phyloP scores from a whole-genome alignment of 139 green algal species.

The Coccomyxa sp. region DNA sequence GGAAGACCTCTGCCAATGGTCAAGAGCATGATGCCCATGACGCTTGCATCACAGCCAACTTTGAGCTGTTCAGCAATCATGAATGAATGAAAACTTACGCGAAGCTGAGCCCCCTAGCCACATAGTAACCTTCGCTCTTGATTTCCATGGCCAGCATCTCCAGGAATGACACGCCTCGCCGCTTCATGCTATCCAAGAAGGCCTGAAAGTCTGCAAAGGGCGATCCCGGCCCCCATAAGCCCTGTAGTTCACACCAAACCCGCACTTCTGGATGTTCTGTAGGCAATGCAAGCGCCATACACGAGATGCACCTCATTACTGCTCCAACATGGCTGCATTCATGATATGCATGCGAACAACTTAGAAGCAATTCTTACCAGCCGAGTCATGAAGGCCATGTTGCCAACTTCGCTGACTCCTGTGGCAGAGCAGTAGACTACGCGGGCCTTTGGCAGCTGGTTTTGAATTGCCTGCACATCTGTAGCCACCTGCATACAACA shows the following conservation, averaged over 20 bases:
- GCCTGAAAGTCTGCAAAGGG: constrained; percentile 43
- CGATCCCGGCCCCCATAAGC: constrained; percentile 70
- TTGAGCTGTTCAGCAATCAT: too few species aligned
- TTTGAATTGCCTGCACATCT: constrained; percentile 69
- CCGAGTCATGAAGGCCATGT: constrained; percentile 70
- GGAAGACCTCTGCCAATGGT: too few species aligned
- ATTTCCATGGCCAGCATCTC: constrained; percentile 86
- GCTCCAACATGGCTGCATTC: not conserved
- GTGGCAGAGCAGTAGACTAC: constrained; percentile 83
- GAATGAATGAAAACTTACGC: not conserved
- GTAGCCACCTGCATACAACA: constrained; percentile 36
- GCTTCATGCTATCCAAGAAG: constrained; percentile 76
- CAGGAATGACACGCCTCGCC: constrained; percentile 50
- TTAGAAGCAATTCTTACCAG: not conserved
- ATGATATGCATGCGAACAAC: not conserved
- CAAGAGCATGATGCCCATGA: too few species aligned
- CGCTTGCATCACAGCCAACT: too few species aligned
- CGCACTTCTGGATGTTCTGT: not conserved
- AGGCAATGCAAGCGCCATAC: not conserved
- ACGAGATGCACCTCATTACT: not conserved
- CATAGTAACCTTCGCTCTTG: constrained; percentile 18
- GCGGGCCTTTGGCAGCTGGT: constrained; percentile 55
- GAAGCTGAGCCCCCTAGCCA: not conserved
- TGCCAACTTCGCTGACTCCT: constrained; percentile 42
- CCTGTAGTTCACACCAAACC: constrained; percentile 8